Evolutionary conservation across 352 stramenopile species (phyloP), one percentile per base, ranked within the genome.

Genomic region (Phytophthora brassicae): DNA sequence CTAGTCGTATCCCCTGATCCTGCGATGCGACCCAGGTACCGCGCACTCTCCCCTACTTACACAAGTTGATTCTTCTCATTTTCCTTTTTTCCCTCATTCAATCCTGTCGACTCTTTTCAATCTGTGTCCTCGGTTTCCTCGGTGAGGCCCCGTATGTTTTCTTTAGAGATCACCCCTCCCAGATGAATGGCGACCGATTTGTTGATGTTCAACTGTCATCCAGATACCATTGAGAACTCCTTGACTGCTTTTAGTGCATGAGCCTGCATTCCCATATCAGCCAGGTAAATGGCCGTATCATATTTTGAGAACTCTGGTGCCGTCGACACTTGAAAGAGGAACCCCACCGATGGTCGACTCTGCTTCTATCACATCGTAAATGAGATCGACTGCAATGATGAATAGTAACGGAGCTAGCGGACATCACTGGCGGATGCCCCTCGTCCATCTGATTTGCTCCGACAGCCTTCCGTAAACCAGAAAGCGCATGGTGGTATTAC

Each of bases 361-460:
- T 1, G 14, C 31, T 19, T 29, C 31, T 3, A 47, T 6, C 3
- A 11, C 41, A 13, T 47, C 41, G 20, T 29, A 29, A 6, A 47
- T 13, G 3, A 47, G 5, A 19, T 47, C 41, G 2, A 47, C 41
- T 16, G 41, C 41, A 1, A 47, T 2, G 6, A 47, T 47, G 19
- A 29, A 47, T 4, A 28, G n/a, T 7, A 51, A 17, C 2, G 44
- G 54, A 0, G 54, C 55, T 1, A 56, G 28, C 13, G 47, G 57
- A 22, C 48, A 65, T 1, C 28, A 28, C 26, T 64, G 41, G 22
- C 48, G 6, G 16, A 55, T 66, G 1, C 57, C 48, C 1, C 57
- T 24, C 4, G 56, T 57, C 2, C 57, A 13, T 4, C 1, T 12
- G 0, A 66, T 2, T 13, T 16, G 1, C 11, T 4, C 19, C 8